Percentiles rank a stretch among this genome's conserved stretches.
These are phyloP conservation scores for Botrytis hyacinthi DNA, from an alignment of 2,329 filamentous ascomycete species.

Conservation along the genomic window DNA sequence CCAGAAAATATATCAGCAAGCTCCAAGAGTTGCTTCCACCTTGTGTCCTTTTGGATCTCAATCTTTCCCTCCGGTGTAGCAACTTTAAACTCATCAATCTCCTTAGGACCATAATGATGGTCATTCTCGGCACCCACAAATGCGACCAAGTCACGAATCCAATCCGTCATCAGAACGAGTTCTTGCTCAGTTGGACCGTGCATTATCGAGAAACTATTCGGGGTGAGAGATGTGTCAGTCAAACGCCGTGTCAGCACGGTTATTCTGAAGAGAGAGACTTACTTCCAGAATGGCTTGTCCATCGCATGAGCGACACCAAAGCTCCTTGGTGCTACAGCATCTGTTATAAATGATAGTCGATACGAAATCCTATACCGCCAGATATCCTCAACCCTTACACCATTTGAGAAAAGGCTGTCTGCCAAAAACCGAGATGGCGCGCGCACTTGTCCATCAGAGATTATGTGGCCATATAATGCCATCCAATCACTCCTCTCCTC, in stretches of 20 bases:
- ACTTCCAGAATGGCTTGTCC: conserved; percentile 48
- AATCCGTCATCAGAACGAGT: conserved; percentile 41
- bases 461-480: conserved; percentile 43
- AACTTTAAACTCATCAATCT: conserved; percentile 41
- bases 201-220: conserved; percentile 41
- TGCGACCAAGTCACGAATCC: conserved; percentile 42
- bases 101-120: conserved; percentile 40
- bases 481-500: conserved; percentile 41
- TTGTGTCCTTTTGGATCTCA: conserved; percentile 39
- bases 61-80: conserved; percentile 39
- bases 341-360: conserved; percentile 44
- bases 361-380: conserved; percentile 47
- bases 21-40: conserved; percentile 40
- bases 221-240: background rate
- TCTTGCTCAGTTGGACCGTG: conserved; percentile 42
- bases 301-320: conserved; percentile 43
- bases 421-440: conserved; percentile 41
- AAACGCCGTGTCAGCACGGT: no score
- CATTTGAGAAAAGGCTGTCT: conserved; percentile 38
- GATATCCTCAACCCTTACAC: conserved; percentile 39
- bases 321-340: conserved; percentile 41
- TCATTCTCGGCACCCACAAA: conserved; percentile 40
- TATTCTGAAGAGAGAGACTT: conserved; percentile 22
- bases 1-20: conserved; percentile 37
- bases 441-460: conserved; percentile 44